Conservation (phyloP, 768 basidiomycete genomes). For the Tricholoma matsutake region DNA sequence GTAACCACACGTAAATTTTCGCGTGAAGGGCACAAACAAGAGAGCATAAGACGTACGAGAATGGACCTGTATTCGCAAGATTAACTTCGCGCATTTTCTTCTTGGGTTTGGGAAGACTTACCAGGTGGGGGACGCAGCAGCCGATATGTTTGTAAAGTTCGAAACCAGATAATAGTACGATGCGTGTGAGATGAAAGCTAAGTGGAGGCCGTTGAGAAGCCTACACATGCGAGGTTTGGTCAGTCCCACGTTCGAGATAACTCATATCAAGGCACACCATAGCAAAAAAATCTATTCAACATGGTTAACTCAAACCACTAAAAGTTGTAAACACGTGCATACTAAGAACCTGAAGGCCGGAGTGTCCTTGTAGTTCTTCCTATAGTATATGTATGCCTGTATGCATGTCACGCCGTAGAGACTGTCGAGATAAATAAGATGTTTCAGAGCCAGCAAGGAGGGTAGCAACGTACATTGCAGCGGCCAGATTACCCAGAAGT, state of each 20-base stretch:
- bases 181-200: slow-evolving; percentile 9
- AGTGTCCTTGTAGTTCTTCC: neutral
- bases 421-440: slow-evolving; percentile 20
- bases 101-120: neutral
- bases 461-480: neutral
- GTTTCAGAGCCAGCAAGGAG: neutral
- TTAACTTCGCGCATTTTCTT: neutral
- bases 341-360: slow-evolving; percentile 6
- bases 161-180: slow-evolving; percentile 12
- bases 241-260: too few species aligned
- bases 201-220: slow-evolving; percentile 12
- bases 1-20: neutral
- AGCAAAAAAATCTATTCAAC: slow-evolving; percentile 8
- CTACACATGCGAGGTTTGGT: neutral
- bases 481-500: neutral
- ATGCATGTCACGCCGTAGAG: slow-evolving; percentile 15
- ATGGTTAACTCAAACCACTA: neutral
- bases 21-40: neutral
- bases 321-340: neutral
- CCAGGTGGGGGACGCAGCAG: neutral
- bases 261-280: slow-evolving; percentile 2
- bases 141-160: slow-evolving; percentile 8
- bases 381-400: slow-evolving; percentile 11
- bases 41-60: neutral
- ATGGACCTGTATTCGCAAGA: neutral